These are phyloP conservation scores for Beauveria sp. DNA, from an alignment of 2,329 filamentous ascomycete species.

Conservation along the genomic window DNA sequence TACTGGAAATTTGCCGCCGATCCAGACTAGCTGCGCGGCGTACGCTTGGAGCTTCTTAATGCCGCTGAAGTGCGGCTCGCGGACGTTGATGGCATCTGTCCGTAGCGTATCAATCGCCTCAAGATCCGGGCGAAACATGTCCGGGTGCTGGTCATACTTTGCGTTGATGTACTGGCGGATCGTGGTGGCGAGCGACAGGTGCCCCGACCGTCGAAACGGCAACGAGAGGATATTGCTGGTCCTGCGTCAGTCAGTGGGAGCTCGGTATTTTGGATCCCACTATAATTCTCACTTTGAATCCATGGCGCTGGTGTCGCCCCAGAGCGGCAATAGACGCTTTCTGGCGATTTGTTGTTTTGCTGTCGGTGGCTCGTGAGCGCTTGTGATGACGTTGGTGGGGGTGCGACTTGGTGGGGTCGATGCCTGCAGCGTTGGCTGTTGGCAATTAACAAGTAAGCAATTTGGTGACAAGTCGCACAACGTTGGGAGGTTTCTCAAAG, in stretches of 20 bases:
- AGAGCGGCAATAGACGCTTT: neutral
- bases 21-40: conserved; percentile 86
- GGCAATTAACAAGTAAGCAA: neutral
- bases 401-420: conserved; percentile 3
- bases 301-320: conserved; percentile 1
- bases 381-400: conserved; percentile 11
- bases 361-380: neutral
- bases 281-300: conserved; percentile 4
- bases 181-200: conserved; percentile 69
- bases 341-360: conserved; percentile 2
- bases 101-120: conserved; percentile 78
- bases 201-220: conserved; percentile 80
- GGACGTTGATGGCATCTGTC: conserved; percentile 77
- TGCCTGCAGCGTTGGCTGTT: neutral
- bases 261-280: no score
- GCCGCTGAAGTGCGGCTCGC: conserved; percentile 81
- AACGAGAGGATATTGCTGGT: conserved; percentile 61
- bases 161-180: conserved; percentile 93
- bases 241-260: conserved; percentile 12
- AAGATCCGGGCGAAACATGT: conserved; percentile 87
- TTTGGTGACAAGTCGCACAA: neutral
- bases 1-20: conserved; percentile 91
- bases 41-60: conserved; percentile 85
- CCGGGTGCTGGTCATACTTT: conserved; percentile 98
- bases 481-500: neutral